These are phyloP conservation scores for Penicillium bovifimosum DNA, from an alignment of 495 filamentous ascomycete genomes.

Conservation along the genomic window DNA sequence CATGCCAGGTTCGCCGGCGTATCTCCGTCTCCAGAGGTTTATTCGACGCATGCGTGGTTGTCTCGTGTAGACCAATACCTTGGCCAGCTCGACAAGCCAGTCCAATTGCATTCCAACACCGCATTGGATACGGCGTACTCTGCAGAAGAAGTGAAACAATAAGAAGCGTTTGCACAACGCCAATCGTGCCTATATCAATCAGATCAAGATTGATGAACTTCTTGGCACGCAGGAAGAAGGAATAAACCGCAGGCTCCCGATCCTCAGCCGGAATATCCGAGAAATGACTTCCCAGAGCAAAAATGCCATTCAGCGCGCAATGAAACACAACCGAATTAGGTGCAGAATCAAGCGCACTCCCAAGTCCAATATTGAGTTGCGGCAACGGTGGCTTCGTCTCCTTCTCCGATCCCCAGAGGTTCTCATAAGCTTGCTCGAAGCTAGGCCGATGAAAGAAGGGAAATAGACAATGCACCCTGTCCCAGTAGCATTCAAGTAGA, in stretches of 20 bases:
- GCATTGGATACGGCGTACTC: constrained; percentile 39
- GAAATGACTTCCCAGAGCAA: constrained; percentile 42
- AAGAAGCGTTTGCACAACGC: constrained; percentile 43
- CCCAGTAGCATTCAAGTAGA: constrained; percentile 38
- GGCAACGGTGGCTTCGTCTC: constrained; percentile 16
- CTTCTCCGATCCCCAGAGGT: constrained; percentile 32
- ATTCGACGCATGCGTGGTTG: constrained; percentile 16
- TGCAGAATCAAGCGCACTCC: constrained; percentile 33
- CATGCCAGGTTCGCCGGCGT: constrained; percentile 44
- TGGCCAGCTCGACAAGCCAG: constrained; percentile 43
- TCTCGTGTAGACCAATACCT: constrained; percentile 44
- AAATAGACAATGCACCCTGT: constrained; percentile 37
- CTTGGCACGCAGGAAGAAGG: constrained; percentile 44
- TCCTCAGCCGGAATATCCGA: constrained; percentile 33
- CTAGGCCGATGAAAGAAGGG: constrained; percentile 43
- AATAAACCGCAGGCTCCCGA: constrained; percentile 31
- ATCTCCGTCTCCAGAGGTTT: constrained; percentile 37
- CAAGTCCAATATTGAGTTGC: constrained; percentile 36
- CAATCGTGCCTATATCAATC: constrained; percentile 38
- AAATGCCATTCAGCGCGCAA: constrained; percentile 41
- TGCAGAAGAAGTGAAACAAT: constrained; percentile 41
- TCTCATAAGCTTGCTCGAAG: constrained; percentile 39
- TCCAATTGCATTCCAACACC: constrained; percentile 46
- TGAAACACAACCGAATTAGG: constrained; percentile 40
- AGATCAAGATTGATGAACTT: constrained; percentile 41